phyloP scores from a whole-genome alignment of 179 eudicot species.

The Beta macrorhiza region DNA sequence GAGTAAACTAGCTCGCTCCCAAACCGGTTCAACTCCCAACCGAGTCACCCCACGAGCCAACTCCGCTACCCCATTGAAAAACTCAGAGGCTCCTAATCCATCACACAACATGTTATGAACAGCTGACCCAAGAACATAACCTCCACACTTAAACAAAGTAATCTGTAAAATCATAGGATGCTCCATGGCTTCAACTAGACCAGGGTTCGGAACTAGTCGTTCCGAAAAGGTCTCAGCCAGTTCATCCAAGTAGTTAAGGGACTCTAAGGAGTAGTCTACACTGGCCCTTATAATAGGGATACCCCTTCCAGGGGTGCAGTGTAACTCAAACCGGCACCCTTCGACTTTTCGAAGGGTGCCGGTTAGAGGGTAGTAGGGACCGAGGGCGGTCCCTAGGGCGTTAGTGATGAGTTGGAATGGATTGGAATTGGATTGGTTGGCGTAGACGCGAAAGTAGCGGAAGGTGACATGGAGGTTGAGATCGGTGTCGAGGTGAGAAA shows the following conservation, averaged over 20 bases:
- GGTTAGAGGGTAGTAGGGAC: slow-evolving; percentile 48
- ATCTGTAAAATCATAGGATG: slow-evolving; percentile 52
- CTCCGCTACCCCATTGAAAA: slow-evolving; percentile 57
- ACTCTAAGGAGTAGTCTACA: slow-evolving; percentile 40
- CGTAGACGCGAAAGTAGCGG: slow-evolving; percentile 64
- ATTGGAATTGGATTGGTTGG: slow-evolving; percentile 6
- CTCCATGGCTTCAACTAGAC: slow-evolving; percentile 23
- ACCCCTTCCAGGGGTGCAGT: slow-evolving; percentile 37
- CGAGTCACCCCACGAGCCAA: slow-evolving; percentile 45
- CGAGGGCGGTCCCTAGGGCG: slow-evolving; percentile 52
- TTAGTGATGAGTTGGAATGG: slow-evolving; percentile 48
- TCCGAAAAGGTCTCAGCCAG: slow-evolving; percentile 38
- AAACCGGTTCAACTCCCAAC: slow-evolving; percentile 45
- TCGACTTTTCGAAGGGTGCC: slow-evolving; percentile 37
- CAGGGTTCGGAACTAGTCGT: slow-evolving; percentile 48
- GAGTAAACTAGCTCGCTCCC: slow-evolving; percentile 51
- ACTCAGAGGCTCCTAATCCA: slow-evolving; percentile 60
- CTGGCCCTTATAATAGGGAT: slow-evolving; percentile 48
- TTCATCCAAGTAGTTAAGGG: slow-evolving; percentile 44
- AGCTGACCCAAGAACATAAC: slow-evolving; percentile 55
- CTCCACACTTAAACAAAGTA: slow-evolving; percentile 62
- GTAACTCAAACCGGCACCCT: slow-evolving; percentile 47
- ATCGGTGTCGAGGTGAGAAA: slow-evolving; percentile 77
- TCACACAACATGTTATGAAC: slow-evolving; percentile 58
- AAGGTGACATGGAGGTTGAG: slow-evolving; percentile 58